Evolutionary conservation across 2,329 filamentous ascomycete genomes (phyloP).

Genomic region (Coleophoma eucalyptorum): DNA sequence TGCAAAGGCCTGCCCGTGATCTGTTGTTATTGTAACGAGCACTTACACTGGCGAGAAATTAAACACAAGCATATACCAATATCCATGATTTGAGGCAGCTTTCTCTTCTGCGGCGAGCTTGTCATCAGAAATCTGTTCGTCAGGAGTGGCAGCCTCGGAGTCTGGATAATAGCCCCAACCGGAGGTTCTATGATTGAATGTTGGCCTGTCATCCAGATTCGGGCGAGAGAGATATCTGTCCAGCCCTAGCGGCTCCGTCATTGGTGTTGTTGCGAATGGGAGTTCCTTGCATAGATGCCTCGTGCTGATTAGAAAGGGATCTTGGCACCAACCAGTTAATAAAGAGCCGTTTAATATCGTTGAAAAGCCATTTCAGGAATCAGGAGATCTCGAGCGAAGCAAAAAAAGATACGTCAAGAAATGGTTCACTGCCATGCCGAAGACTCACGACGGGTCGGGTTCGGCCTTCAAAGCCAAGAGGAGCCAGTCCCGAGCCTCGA

Average conservation of each 20-base stretch:
- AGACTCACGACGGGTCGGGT: not conserved
- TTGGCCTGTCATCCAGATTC: not conserved
- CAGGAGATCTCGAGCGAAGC: not conserved
- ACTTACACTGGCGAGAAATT: constrained; percentile 2
- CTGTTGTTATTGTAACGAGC: not conserved
- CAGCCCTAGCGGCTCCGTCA: not conserved
- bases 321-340: not conserved
- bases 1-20: not conserved
- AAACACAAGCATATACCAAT: not conserved
- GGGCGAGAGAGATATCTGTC: not conserved
- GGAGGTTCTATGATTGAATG: not conserved
- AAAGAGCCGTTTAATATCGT: not conserved
- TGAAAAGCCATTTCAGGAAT: not conserved
- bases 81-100: not conserved
- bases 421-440: not conserved
- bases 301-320: not conserved
- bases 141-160: not conserved
- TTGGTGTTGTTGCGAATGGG: not conserved
- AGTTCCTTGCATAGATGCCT: not conserved
- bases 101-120: not conserved
- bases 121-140: not conserved
- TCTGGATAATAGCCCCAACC: constrained; percentile 1
- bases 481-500: not conserved
- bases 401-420: not conserved
- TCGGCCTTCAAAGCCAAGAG: not conserved